Conservation (phyloP, 768 basidiomycete genomes). For the Tylopilus sp. region DNA sequence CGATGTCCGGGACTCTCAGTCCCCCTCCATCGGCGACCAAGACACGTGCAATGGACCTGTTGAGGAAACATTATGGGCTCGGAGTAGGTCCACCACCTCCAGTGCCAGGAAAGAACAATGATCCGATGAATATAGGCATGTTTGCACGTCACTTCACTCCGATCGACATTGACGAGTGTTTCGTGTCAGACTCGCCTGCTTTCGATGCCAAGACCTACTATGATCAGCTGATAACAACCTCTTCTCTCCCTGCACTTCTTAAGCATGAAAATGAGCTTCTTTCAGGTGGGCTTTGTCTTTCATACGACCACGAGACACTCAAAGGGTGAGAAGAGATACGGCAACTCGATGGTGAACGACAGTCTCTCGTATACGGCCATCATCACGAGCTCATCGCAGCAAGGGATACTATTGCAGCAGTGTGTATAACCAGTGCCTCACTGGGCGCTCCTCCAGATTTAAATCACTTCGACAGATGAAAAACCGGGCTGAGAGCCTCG, state of each 20-base stretch:
- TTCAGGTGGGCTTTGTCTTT: constrained; percentile 41
- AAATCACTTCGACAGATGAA: constrained; percentile 64
- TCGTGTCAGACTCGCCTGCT: constrained; percentile 61
- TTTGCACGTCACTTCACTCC: not conserved
- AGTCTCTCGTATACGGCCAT: constrained; percentile 91
- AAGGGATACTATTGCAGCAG: constrained; percentile 85
- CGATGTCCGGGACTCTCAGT: constrained; percentile 22
- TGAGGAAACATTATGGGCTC: constrained; percentile 86
- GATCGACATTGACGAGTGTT: constrained; percentile 1
- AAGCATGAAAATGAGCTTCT: constrained; percentile 82
- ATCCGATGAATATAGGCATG: constrained; percentile 82
- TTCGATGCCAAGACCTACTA: constrained; percentile 86
- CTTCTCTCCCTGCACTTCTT: constrained; percentile 67
- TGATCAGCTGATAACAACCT: constrained; percentile 80
- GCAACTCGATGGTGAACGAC: constrained; percentile 81
- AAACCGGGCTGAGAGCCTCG: constrained; percentile 78
- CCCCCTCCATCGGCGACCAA: constrained; percentile 38
- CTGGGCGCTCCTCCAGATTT: not conserved
- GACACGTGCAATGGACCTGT: constrained; percentile 66
- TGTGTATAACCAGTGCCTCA: constrained; percentile 33
- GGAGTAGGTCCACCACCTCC: constrained; percentile 71
- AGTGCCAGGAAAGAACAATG: constrained; percentile 50
- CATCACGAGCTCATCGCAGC: constrained; percentile 95
- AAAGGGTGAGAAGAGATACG: constrained; percentile 62
- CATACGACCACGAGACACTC: not conserved